These are phyloP conservation scores for Obelidium mucronatum DNA, from an alignment of 192 early-diverging fungal species.

Conservation along the genomic window DNA sequence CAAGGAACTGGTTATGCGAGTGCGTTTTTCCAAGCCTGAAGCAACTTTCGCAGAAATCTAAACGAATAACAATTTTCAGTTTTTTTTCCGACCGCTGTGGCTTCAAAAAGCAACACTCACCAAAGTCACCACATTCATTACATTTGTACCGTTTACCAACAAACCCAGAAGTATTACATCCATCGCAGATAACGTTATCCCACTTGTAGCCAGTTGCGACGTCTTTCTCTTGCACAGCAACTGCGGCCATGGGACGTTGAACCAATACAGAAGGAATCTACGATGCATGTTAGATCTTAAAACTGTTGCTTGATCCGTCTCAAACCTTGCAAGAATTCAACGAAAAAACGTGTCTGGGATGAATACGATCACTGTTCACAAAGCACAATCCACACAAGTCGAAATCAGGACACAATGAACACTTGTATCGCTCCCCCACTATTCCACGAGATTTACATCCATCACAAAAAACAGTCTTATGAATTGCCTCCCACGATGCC, in stretches of 20 bases:
- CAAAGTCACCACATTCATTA: conserved; percentile 33
- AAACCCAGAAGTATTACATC: conserved; percentile 19
- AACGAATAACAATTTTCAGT: neutral
- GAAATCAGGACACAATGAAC: conserved; percentile 20
- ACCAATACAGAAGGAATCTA: no score
- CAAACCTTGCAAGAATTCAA: neutral
- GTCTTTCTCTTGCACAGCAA: no score
- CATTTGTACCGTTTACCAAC: conserved; percentile 40
- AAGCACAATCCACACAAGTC: conserved; percentile 24
- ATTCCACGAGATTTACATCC: conserved; percentile 32
- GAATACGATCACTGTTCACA: neutral
- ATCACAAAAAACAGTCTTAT: conserved; percentile 31
- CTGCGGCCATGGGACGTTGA: no score
- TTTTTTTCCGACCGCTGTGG: neutral
- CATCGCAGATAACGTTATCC: conserved; percentile 37
- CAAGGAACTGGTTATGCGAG: conserved; percentile 9
- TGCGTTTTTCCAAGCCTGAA: conserved; percentile 9
- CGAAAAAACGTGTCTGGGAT: neutral
- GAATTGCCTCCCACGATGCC: neutral
- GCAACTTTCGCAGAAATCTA: conserved; percentile 39
- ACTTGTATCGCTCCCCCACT: conserved; percentile 37
- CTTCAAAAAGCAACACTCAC: conserved; percentile 1
- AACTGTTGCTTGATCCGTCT: no score
- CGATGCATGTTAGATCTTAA: no score
- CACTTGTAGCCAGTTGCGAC: conserved; percentile 20